These are phyloP conservation scores for Erodium chrysanthum DNA, from an alignment of 441 rosid genomes.

Conservation along the genomic window DNA sequence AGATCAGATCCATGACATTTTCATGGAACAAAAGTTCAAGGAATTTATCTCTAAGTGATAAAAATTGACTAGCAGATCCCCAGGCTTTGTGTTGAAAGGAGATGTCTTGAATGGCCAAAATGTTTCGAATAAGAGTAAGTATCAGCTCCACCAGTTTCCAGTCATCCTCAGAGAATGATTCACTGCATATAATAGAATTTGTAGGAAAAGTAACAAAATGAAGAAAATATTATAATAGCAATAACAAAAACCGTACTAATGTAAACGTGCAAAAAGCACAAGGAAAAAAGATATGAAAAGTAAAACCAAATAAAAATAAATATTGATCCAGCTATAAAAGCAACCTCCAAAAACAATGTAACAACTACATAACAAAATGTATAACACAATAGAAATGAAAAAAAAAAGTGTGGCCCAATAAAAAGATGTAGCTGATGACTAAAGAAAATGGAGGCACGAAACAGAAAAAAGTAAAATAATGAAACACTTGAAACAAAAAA, in stretches of 20 bases:
- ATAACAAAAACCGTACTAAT: neutral
- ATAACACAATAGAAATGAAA: neutral
- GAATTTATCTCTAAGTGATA: slow-evolving; percentile 71
- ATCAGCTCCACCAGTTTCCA: slow-evolving; percentile 95
- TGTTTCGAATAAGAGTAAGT: slow-evolving; percentile 70
- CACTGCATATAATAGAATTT: slow-evolving; percentile 35
- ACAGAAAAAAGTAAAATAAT: neutral
- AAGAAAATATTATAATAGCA: neutral
- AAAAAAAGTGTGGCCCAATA: neutral
- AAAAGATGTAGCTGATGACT: neutral
- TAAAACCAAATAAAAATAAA: neutral
- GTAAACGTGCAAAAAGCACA: neutral
- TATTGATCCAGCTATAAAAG: neutral
- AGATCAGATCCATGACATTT: slow-evolving; percentile 69
- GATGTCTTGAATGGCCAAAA: slow-evolving; percentile 76
- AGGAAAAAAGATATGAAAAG: neutral
- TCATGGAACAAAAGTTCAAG: slow-evolving; percentile 68
- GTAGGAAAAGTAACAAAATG: neutral
- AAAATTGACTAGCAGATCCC: slow-evolving; percentile 49
- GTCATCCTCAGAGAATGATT: slow-evolving; percentile 72
- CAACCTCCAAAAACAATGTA: neutral
- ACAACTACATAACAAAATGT: neutral
- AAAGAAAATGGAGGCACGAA: neutral
- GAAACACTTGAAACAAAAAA: slow-evolving; percentile 4
- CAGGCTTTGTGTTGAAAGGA: slow-evolving; percentile 59